These are phyloP conservation scores for Fusarium algeriense DNA, from an alignment of 2,329 filamentous ascomycete species.

Conservation along the genomic window DNA sequence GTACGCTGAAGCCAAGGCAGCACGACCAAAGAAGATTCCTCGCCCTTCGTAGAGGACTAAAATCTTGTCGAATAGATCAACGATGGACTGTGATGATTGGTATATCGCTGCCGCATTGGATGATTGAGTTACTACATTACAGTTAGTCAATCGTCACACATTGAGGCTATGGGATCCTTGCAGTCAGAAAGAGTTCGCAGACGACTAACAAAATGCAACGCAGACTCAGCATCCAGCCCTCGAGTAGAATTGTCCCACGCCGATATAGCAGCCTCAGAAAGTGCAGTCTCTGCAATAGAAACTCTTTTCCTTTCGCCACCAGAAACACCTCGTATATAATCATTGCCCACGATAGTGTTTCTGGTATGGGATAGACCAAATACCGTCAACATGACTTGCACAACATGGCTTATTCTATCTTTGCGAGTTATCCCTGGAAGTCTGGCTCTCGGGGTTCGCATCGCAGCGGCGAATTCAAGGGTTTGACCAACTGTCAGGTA, in stretches of 20 bases:
- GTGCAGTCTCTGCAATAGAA: slow-evolving; percentile 81
- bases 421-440: slow-evolving; percentile 71
- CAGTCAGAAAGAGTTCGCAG: slow-evolving; percentile 60
- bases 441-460: slow-evolving; percentile 74
- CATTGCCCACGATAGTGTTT: slow-evolving; percentile 81
- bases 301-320: slow-evolving; percentile 84
- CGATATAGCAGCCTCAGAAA: slow-evolving; percentile 68
- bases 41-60: slow-evolving; percentile 81
- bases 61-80: slow-evolving; percentile 80
- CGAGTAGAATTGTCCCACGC: slow-evolving; percentile 80
- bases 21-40: slow-evolving; percentile 80
- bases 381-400: slow-evolving; percentile 75
- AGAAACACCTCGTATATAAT: slow-evolving; percentile 77
- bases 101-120: slow-evolving; percentile 70
- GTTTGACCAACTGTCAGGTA: slow-evolving; percentile 81
- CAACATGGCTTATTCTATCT: slow-evolving; percentile 72
- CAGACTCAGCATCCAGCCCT: slow-evolving; percentile 80
- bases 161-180: background rate
- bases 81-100: slow-evolving; percentile 76
- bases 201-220: slow-evolving; percentile 77
- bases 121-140: slow-evolving; percentile 51
- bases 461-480: slow-evolving; percentile 77
- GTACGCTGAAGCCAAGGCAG: slow-evolving; percentile 68
- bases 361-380: slow-evolving; percentile 80
- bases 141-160: slow-evolving; percentile 62